Evolutionary conservation across 164 flowering plant genomes (phyloP).

Genomic region (Euptelea pleiosperma): DNA sequence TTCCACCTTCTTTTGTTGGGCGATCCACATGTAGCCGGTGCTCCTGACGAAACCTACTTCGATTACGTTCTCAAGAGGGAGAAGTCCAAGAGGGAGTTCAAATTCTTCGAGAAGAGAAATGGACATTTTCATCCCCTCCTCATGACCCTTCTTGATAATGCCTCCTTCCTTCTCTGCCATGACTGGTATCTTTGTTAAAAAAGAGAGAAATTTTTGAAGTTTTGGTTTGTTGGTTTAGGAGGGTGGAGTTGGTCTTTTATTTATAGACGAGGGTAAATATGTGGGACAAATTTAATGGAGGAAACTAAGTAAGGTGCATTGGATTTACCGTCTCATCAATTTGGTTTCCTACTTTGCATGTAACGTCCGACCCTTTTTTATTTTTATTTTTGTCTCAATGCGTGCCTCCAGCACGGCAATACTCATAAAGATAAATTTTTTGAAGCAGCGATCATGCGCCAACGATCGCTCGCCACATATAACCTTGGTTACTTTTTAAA

Average conservation of each 20-base stretch:
- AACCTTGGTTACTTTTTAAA: no score
- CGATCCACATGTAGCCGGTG: constrained; percentile 40
- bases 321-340: constrained; percentile 9
- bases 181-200: neutral
- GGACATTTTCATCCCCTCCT: constrained; percentile 29
- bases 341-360: constrained; percentile 5
- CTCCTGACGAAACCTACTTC: constrained; percentile 28
- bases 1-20: constrained; percentile 32
- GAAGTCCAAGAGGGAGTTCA: constrained; percentile 32
- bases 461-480: no score
- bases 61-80: constrained; percentile 23
- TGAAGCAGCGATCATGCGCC: no score
- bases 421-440: no score
- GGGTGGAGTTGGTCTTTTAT: neutral
- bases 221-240: neutral
- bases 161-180: constrained; percentile 39
- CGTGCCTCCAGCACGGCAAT: no score
- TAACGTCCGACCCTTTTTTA: no score
- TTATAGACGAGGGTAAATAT: constrained; percentile 4
- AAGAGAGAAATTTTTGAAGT: neutral
- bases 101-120: constrained; percentile 25
- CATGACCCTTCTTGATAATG: constrained; percentile 29
- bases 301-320: constrained; percentile 10
- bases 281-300: constrained; percentile 13
- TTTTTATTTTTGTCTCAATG: no score